Base-by-base conservation (phyloP, 306 rosid species). In the Castanopsis chinensis region DNA sequence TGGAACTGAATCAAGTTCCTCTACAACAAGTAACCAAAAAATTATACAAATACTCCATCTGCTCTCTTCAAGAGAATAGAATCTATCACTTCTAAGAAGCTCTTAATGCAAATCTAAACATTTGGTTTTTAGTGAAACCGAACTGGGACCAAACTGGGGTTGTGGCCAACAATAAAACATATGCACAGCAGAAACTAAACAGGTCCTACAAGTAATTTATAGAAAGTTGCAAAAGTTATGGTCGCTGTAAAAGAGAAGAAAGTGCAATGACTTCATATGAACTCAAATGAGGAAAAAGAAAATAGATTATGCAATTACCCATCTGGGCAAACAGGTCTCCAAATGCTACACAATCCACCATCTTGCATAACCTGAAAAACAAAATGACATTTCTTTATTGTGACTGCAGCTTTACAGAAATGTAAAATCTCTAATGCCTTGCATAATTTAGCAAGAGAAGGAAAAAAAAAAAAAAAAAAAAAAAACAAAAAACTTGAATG, bases 321-420 rank as follows among this genome's bases (percentile, higher is more conserved):
- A n/a, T 89, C 88, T 4, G 96, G 98, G 85, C 98, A 95, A 60
- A 78, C 57, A 72, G 98, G 98, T 83, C 99, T 91, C 99, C 99
- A 95, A 81, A 95, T 91, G 92, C 94, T 91, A 79, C 94, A 95
- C 70, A 86, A 84, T 82, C 86, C 89, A 23, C 78, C 80, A 65
- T 84, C 93, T 82, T 89, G 88, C 5, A 80, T 55, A 77, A 11
- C 88, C 98, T 95, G 82, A 75, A 84, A 73, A 71, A 77, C 76
- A 82, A 72, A 86, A 82, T 43, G 63, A 60, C 18, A 52, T 23
- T 18, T 54, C 57, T 6, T 71, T 37, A 55, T 63, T 74, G 43
- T 69, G 75, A 74, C 23, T 41, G 23, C 67, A 23, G 25, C 57
- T 32, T 19, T 15, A 13, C 8, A 49, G 45, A 18, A 17, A 43